phyloP scores from a whole-genome alignment of 192 early-diverging fungal species.

The Linnemannia hyalina region DNA sequence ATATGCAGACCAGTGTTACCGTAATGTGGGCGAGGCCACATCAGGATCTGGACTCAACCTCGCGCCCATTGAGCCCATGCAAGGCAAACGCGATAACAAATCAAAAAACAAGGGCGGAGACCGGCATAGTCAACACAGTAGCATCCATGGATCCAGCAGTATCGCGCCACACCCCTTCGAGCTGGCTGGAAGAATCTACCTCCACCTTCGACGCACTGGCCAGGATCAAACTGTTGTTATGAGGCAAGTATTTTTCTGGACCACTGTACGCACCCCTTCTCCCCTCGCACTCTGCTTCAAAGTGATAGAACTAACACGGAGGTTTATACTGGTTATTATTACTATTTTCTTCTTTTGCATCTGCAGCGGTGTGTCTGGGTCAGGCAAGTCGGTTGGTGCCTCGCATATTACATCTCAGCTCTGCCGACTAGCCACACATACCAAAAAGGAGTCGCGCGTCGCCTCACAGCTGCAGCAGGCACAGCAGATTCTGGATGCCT shows the following conservation, averaged over 20 bases:
- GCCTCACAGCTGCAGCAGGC: slow-evolving; percentile 78
- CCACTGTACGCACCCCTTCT: background rate
- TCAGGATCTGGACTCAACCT: background rate
- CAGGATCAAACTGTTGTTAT: slow-evolving; percentile 78
- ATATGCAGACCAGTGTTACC: slow-evolving; percentile 69
- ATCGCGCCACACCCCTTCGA: slow-evolving; percentile 77
- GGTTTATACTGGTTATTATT: background rate
- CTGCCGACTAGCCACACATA: slow-evolving; percentile 77
- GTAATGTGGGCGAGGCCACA: slow-evolving; percentile 44
- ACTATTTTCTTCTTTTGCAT: background rate
- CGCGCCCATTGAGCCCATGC: background rate
- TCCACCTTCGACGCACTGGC: slow-evolving; percentile 73
- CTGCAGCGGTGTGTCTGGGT: slow-evolving; percentile 84
- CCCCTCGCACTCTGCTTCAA: background rate
- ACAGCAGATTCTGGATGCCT: slow-evolving; percentile 82
- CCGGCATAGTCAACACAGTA: slow-evolving; percentile 46
- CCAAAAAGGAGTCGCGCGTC: slow-evolving; percentile 81
- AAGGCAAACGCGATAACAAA: background rate
- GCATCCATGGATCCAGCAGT: slow-evolving; percentile 19
- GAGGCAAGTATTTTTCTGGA: slow-evolving; percentile 54
- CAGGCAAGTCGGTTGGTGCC: slow-evolving; percentile 87
- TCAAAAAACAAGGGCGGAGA: slow-evolving; percentile 21
- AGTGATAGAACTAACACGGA: background rate
- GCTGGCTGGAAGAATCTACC: slow-evolving; percentile 77
- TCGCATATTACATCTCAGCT: slow-evolving; percentile 80